A percentile compares a stretch with the other conserved stretches of the same genome.
phyloP scores from a whole-genome alignment of 2,329 filamentous ascomycete genomes.

The Sarocladiaceae sp. region DNA sequence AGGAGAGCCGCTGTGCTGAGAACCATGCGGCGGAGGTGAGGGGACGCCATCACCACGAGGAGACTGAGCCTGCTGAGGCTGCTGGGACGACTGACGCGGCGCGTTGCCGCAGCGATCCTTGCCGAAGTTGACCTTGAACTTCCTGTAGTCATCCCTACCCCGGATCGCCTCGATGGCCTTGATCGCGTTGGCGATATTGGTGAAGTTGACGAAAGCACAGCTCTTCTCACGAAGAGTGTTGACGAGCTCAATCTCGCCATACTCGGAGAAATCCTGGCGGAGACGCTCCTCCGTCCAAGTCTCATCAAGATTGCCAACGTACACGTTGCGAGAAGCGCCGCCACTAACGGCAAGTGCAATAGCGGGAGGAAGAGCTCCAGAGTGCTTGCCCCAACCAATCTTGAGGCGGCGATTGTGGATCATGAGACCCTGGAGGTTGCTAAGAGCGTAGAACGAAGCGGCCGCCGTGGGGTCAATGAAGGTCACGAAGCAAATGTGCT shows the following conservation, averaged over 20 bases:
- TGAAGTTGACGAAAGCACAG: conserved; percentile 99
- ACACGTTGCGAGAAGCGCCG: conserved; percentile 96
- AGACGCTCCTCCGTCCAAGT: conserved; percentile 95
- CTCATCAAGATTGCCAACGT: conserved; percentile 96
- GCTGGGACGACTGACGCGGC: conserved; percentile 62
- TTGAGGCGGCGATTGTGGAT: conserved; percentile 97
- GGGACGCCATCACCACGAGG: conserved; percentile 59
- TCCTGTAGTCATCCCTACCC: conserved; percentile 91
- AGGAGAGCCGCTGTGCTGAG: conserved; percentile 54
- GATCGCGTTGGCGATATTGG: conserved; percentile 99
- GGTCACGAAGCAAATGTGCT: conserved; percentile 99
- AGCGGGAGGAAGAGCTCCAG: conserved; percentile 88
- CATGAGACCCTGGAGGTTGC: conserved; percentile 97
- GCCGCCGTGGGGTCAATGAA: conserved; percentile 98
- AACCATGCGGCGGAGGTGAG: conserved; percentile 56
- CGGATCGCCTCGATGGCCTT: conserved; percentile 97
- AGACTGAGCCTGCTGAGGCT: conserved; percentile 63
- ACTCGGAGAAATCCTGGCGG: conserved; percentile 94
- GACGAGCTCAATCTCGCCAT: conserved; percentile 94
- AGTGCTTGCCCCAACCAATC: conserved; percentile 99
- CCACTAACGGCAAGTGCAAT: conserved; percentile 95
- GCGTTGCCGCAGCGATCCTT: conserved; percentile 98
- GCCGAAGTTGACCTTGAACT: conserved; percentile 99
- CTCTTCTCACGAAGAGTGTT: conserved; percentile 98
- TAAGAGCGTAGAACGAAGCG: conserved; percentile 94